Base-by-base conservation (phyloP, 257 asterid genomes). In the Thymus mandschuricus region DNA sequence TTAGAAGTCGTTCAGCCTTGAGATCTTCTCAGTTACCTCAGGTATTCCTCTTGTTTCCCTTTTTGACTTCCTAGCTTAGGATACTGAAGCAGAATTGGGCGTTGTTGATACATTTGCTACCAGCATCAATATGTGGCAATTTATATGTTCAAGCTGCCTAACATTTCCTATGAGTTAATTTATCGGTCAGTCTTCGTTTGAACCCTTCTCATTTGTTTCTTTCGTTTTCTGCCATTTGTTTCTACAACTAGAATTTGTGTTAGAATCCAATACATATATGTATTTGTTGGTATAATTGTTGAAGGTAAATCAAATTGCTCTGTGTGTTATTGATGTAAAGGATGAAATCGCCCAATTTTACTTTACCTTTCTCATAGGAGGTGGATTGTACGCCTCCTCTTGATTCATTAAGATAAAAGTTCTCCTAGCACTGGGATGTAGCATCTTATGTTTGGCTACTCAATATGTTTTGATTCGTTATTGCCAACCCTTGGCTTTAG, bases 121-220 rank as follows among this genome's bases (percentile, higher is more conserved):
- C 21, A 21, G 21, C 21, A 21, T 21, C 21, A 21, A 21, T 21
- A 21, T 21, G 21, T 21, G 21, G 21, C 21, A 21, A 21, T 21
- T 21, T 21, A 21, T 21, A 21, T 21, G 21, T 21, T 21, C 21
- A 21, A 21, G 21, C 21, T 21, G 21, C 21, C 21, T 21, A 21
- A 21, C 21, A 21, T 21, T 21, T 21, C 21, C 21, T 21, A 21
- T 21, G 21, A 21, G 21, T 21, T 21, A 21, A 21, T 21, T 21
- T 21, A 21, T 21, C 21, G 92, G 96, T 86, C 71, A 60, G 69
- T 84, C 21, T 21, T 21, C 59, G 38, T 35, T 51, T 33, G 1
- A 29, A n/a, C 10, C 29, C 3, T 29, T 21, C 21, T 21, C 21
- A 21, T 21, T 21, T 56, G 11, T 10, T 8, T 3, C 1, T 48